Evolutionary conservation across 2,329 filamentous ascomycete species (phyloP).

Genomic region (Talaromyces amestolkiae): DNA sequence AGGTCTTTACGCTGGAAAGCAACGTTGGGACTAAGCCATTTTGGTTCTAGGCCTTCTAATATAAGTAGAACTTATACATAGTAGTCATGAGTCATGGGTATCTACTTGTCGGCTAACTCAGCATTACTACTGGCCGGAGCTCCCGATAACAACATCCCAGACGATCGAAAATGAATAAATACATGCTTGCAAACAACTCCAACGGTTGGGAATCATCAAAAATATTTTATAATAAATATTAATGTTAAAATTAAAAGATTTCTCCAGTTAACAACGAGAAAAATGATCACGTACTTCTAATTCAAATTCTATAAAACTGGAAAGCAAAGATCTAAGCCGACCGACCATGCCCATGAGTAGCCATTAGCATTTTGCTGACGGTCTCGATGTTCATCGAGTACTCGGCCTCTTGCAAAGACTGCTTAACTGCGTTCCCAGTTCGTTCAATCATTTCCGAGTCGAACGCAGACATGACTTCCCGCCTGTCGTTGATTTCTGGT

Average conservation of each 20-base stretch:
- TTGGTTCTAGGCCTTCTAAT: not conserved
- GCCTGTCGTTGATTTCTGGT: not conserved
- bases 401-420: constrained; percentile 17
- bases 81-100: not conserved
- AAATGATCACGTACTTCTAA: not conserved
- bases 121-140: not conserved
- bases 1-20: not conserved
- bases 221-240: not conserved
- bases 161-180: too few relatives aligned
- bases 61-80: not conserved
- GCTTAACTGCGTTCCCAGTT: constrained; percentile 15
- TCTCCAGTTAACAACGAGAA: not conserved
- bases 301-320: not conserved
- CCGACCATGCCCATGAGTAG: constrained; percentile 9
- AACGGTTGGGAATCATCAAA: not conserved
- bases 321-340: constrained; percentile 2
- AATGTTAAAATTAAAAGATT: too few relatives aligned
- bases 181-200: not conserved
- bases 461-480: constrained; percentile 7
- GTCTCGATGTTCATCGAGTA: constrained; percentile 16
- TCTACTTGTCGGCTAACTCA: not conserved
- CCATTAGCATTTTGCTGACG: constrained; percentile 16
- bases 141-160: not conserved
- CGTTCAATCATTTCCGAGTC: constrained; percentile 16
- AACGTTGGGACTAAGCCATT: not conserved